Evolutionary conservation across 352 stramenopile genomes (phyloP), one percentile per base, ranked within the genome.

Genomic region (Pythium sukuiense): DNA sequence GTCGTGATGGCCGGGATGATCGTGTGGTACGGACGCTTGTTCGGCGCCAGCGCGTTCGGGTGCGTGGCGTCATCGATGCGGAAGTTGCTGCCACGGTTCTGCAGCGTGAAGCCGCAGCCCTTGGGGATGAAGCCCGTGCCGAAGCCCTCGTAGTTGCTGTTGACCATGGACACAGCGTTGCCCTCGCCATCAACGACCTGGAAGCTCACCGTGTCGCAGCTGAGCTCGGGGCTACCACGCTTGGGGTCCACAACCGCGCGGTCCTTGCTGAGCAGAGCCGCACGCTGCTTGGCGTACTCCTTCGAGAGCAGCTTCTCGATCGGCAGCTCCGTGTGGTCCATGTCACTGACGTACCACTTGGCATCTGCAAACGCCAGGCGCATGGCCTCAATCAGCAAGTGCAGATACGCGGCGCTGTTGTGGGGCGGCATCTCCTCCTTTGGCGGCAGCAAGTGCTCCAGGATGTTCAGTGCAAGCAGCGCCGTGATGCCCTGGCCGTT

Each of bases 131-230:
- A 88, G n/a, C 84, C 96, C 29, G 93, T 97, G 41, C 97, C 97
- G 69, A 99, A 99, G 48, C 92, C 94, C 76, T 96, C 92, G 74
- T 98, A 99, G 80, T 99, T 99, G 69, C 88, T 98, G 79, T 99
- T 99, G 20, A 99, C 96, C 84, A 99, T 98, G 26, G 94, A 98
- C 35, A 99, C 93, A 5, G 97, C 97, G 73, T 99, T 99, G 26
- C 97, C 97, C 6, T 82, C 66, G 8, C 74, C 73, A 67, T 99
- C 97, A 9, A 99, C 87, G n/a, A 99, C 96, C 74, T 98, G 92
- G 75, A 98, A 98, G 70, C 86, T 98, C 37, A 98, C 93, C 0
- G 96, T 99, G 69, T 97, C 93, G 62, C 86, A 92, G 46, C 73
- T 89, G 18, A 90, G 71, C 61, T 76, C 79, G 0, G 84, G 84